Base-by-base conservation (phyloP, 306 rosid species). In the Pachyrhizus erosus region DNA sequence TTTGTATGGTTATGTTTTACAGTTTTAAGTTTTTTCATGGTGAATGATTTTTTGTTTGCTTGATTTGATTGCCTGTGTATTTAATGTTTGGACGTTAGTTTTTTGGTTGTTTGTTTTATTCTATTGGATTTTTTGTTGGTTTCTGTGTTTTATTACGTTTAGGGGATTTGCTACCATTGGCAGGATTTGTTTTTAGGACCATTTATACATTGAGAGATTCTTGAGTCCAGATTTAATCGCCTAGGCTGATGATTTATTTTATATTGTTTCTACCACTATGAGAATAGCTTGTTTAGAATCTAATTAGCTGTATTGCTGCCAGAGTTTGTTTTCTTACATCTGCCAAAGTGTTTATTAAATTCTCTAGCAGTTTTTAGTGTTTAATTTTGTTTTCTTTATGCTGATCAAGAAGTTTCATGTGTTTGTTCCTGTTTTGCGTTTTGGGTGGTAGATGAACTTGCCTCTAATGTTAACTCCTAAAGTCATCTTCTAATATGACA, bases 51-150 rank as follows among this genome's bases (percentile, higher is more conserved):
- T 61, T 70, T 27, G 18, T 15, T 70, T 26, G 48, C 4, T 29
- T 79, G 70, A 42, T 80, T 70, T 52, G 68, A 24, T 78, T 78
- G 61, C 14, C 24, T 31, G 9, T 57, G 12, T 26, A 10, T 62
- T 27, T 29, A 45, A 7, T 31, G 1, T 33, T 31, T 31, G 70
- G 7, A 17, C 1, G 4, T 64, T 31, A 64, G 21, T 64, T 64
- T 64, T 64, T 31, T 27, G 20, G 2, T 31, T 31, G 0, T 54
- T 29, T 29, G 21, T 17, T 14, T 55, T 70, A 13, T 3, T 8
- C 42, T 42, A 13, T 62, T 33, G 15, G 42, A 49, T 39, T 37
- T 2, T 43, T 79, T 27, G 45, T 51, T 82, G 27, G 62, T 60
- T 48, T 17, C 10, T 60, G 45, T 3, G 34, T 37, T 33, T 57